Conservation (phyloP, 2,329 filamentous ascomycete species). For the Aureobasidium sp. region DNA sequence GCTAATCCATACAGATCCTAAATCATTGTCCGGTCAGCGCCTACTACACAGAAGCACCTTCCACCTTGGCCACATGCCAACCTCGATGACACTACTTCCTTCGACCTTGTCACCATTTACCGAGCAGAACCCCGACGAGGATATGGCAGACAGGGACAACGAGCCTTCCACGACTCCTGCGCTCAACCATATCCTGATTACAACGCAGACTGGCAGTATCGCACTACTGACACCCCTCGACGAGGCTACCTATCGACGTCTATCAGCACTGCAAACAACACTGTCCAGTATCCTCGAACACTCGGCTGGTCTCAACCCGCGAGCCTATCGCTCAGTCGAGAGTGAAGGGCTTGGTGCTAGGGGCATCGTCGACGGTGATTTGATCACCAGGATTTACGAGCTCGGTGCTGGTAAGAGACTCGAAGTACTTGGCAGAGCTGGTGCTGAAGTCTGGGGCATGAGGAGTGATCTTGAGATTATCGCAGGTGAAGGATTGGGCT, state of each 20-base stretch:
- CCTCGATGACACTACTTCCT: constrained; percentile 68
- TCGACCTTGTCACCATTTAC: constrained; percentile 48
- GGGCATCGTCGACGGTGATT: constrained; percentile 69
- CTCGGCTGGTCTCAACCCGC: constrained; percentile 73
- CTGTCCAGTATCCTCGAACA: constrained; percentile 70
- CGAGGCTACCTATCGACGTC: constrained; percentile 74
- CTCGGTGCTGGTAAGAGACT: constrained; percentile 62
- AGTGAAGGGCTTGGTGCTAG: constrained; percentile 46
- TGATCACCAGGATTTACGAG: constrained; percentile 70
- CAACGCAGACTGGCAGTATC: constrained; percentile 69
- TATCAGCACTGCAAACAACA: constrained; percentile 74
- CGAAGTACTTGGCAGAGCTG: constrained; percentile 70
- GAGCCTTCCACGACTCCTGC: constrained; percentile 24
- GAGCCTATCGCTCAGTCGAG: constrained; percentile 61
- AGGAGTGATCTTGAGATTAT: constrained; percentile 62
- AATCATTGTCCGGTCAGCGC: constrained; percentile 81
- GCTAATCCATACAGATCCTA: constrained; percentile 60
- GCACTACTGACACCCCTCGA: constrained; percentile 69
- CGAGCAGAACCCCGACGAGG: constrained; percentile 27
- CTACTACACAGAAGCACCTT: constrained; percentile 85
- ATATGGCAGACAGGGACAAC: constrained; percentile 18
- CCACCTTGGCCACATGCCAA: constrained; percentile 72
- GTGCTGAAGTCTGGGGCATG: constrained; percentile 59
- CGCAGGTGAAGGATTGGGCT: constrained; percentile 57
- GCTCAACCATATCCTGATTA: constrained; percentile 55